A percentile compares a stretch with the other conserved stretches of the same genome.
These are phyloP conservation scores for Thermoascus crustaceus DNA, from an alignment of 2,329 filamentous ascomycete genomes.

Conservation along the genomic window DNA sequence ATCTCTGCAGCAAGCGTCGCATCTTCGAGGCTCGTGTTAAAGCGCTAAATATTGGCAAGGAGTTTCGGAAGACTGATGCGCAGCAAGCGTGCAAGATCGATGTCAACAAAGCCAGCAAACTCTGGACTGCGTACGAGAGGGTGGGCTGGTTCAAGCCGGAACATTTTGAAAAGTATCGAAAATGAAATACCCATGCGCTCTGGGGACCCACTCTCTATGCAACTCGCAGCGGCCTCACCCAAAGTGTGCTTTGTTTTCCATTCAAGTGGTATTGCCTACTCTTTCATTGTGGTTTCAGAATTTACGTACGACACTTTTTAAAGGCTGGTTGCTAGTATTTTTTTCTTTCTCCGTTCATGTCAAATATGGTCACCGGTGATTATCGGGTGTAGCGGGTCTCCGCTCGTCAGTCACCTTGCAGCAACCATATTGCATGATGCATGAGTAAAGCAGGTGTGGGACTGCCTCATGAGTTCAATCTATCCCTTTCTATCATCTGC, in stretches of 20 bases:
- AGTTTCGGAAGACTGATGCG: conserved; percentile 90
- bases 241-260: too few relatives aligned
- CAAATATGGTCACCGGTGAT: not conserved
- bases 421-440: too few relatives aligned
- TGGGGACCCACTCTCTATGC: too few relatives aligned
- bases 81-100: conserved; percentile 98
- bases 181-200: conserved; percentile 17
- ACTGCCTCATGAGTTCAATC: too few relatives aligned
- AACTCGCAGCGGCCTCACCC: too few relatives aligned
- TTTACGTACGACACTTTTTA: not conserved
- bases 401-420: not conserved
- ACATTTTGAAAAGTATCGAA: conserved; percentile 39
- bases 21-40: conserved; percentile 74
- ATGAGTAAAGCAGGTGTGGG: too few relatives aligned
- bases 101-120: conserved; percentile 91
- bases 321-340: not conserved
- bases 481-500: too few relatives aligned
- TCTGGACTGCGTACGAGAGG: conserved; percentile 82
- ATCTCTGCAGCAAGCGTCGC: conserved; percentile 84
- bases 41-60: conserved; percentile 59
- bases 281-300: too few relatives aligned
- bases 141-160: conserved; percentile 69
- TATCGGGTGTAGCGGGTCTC: not conserved
- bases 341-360: conserved; percentile 4
- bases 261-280: too few relatives aligned